phyloP scores from a whole-genome alignment of 1,139 yeast species.

The Magnusiomyces suaveolens region DNA sequence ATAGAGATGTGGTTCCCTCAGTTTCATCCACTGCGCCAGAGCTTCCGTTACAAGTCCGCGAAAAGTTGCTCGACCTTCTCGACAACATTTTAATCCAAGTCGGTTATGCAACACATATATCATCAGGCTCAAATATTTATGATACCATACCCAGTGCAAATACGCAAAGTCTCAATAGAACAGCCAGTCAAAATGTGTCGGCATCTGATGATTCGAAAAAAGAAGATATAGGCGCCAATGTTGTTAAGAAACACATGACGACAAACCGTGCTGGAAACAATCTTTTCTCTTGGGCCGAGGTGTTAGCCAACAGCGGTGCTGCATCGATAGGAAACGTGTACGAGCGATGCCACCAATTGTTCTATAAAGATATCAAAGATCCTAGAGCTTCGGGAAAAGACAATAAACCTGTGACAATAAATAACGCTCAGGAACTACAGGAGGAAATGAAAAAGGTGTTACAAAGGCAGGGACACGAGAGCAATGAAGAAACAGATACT shows the following conservation, averaged over 20 bases:
- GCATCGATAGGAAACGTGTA: slow-evolving; percentile 14
- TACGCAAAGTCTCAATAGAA: not conserved
- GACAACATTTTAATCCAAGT: slow-evolving; percentile 12
- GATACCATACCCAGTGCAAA: not conserved
- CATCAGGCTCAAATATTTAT: not conserved
- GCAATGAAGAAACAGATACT: not conserved
- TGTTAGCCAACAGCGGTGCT: slow-evolving; percentile 7
- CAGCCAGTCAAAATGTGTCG: not conserved
- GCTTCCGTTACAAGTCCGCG: slow-evolving; percentile 16
- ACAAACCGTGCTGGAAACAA: not conserved
- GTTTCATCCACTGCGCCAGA: slow-evolving; percentile 13
- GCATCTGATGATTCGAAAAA: not conserved
- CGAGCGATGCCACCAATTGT: slow-evolving; percentile 18
- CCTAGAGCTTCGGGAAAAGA: not conserved
- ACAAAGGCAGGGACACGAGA: not conserved
- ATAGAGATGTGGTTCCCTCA: not conserved
- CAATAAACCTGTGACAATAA: too few relatives aligned
- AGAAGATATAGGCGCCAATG: not conserved
- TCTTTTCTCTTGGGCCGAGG: slow-evolving; percentile 3
- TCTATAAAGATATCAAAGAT: slow-evolving; percentile 7
- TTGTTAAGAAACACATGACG: too few relatives aligned
- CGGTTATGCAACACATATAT: slow-evolving; percentile 2
- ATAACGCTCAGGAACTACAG: too few relatives aligned
- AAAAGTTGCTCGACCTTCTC: slow-evolving; percentile 11
- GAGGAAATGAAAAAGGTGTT: not conserved